phyloP scores from a whole-genome alignment of 2,329 filamentous ascomycete species.

The Exophiala phaeomuriformis region DNA sequence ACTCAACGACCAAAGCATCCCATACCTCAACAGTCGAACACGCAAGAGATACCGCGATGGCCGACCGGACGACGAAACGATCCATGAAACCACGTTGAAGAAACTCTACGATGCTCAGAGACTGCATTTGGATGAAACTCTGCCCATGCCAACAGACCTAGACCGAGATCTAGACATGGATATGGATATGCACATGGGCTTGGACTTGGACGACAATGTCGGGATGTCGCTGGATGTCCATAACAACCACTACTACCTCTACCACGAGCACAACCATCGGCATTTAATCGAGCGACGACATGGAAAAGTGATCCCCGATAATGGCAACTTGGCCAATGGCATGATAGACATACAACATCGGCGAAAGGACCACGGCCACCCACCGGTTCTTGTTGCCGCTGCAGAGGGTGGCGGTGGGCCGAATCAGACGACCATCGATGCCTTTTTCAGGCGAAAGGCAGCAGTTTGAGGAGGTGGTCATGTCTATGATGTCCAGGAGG shows the following conservation, averaged over 20 bases:
- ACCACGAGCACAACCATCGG: too few species aligned
- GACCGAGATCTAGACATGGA: constrained; percentile 5
- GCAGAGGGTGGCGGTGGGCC: too few species aligned
- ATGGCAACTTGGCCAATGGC: too few species aligned
- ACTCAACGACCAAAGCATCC: constrained; percentile 1
- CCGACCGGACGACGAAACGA: constrained; percentile 48
- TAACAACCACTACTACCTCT: too few species aligned
- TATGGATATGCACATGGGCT: neutral
- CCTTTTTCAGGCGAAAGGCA: constrained; percentile 16
- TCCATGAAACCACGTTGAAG: constrained; percentile 31
- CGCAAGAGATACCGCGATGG: constrained; percentile 53
- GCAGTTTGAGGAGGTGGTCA: neutral
- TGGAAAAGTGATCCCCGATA: too few species aligned
- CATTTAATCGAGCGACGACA: too few species aligned
- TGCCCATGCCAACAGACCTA: neutral
- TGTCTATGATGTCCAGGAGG: too few species aligned
- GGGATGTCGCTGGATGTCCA: too few species aligned
- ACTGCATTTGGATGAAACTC: constrained; percentile 17
- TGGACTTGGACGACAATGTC: too few species aligned
- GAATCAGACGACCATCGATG: constrained; percentile 18
- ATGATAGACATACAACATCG: too few species aligned
- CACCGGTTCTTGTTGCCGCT: too few species aligned
- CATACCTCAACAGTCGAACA: constrained; percentile 49
- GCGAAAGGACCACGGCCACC: too few species aligned
- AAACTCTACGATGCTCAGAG: constrained; percentile 25